Base-by-base conservation (phyloP, 129 eudicot species). In the Artemisia tridentata region DNA sequence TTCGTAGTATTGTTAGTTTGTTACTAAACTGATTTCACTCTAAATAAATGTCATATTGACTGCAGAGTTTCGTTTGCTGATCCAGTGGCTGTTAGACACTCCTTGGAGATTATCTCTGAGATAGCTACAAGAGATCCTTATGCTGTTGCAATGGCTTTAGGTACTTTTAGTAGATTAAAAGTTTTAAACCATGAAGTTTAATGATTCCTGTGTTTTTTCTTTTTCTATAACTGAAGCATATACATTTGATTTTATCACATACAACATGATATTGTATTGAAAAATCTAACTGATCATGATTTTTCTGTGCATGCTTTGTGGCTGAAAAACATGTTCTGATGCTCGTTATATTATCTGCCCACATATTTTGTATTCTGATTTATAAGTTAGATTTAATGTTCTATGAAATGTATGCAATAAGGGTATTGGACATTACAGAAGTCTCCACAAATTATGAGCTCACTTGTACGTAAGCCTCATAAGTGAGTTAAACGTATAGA, bases 141-240 rank as follows among this genome's bases (percentile, higher is more conserved):
- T 76, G 97, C 99, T 60, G 99, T 87, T 63, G 93, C 99, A 60
- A 87, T 90, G 96, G 81, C 97, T 72, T 82, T 95, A 84, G 99
- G 99, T 95, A 84, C 65, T 57, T 52, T 67, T 63, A 15, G 17
- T 69, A 11, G 47, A 69, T 69, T 23, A 11, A 16, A 12, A 52
- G 14, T 61, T 52, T 45, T 15, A 61, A 67, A 48, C 29, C 34
- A 34, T 59, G 47, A 69, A 60, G 20, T 51, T 60, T 51, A 41
- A 23, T 41, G 45, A 21, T 76, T 51, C 20, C 48, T 38, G 56
- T 31, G 75, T 38, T 29, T 38, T 38, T 49, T 59, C 16, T 14
- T 54, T 58, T 49, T 57, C 11, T 23, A 38, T 38, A 38, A 38
- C 45, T 38, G 45, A 38, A 38, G 59, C 58, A 66, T 65, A 65